Percentiles rank a stretch among this genome's conserved stretches.
Conservation (phyloP, 257 asterid species). For the Lantana camara region DNA sequence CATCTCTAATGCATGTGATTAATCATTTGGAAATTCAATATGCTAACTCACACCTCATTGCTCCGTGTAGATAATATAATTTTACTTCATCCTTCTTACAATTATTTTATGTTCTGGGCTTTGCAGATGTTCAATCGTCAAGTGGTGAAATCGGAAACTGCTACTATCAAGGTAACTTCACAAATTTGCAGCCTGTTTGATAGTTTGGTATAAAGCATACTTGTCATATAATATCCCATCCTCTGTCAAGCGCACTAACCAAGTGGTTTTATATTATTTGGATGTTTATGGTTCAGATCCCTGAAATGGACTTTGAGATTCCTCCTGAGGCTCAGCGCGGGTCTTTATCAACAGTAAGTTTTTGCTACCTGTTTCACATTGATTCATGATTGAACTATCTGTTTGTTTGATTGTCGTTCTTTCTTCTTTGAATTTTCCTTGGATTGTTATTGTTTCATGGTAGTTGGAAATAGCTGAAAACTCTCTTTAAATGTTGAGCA, state of each 20-base stretch:
- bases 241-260: neutral
- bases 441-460: neutral
- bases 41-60: constrained; percentile 6
- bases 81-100: neutral
- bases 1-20: neutral
- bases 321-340: constrained; percentile 99
- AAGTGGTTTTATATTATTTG: constrained; percentile 2
- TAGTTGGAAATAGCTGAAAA: neutral
- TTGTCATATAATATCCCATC: neutral
- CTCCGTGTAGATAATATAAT: constrained; percentile 1
- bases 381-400: neutral
- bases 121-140: constrained; percentile 86
- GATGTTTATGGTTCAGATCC: constrained; percentile 63
- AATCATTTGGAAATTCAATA: neutral
- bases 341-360: constrained; percentile 83
- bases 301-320: constrained; percentile 91
- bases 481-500: neutral
- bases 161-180: constrained; percentile 77
- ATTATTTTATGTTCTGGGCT: neutral
- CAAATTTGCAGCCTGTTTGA: too few relatives aligned
- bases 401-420: constrained; percentile 2
- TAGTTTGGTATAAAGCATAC: too few relatives aligned
- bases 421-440: neutral
- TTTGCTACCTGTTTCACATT: constrained; percentile 9
- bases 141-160: constrained; percentile 91